phyloP scores from a whole-genome alignment of 2,329 filamentous ascomycete genomes.

The Paraphaeosphaeria minitans region DNA sequence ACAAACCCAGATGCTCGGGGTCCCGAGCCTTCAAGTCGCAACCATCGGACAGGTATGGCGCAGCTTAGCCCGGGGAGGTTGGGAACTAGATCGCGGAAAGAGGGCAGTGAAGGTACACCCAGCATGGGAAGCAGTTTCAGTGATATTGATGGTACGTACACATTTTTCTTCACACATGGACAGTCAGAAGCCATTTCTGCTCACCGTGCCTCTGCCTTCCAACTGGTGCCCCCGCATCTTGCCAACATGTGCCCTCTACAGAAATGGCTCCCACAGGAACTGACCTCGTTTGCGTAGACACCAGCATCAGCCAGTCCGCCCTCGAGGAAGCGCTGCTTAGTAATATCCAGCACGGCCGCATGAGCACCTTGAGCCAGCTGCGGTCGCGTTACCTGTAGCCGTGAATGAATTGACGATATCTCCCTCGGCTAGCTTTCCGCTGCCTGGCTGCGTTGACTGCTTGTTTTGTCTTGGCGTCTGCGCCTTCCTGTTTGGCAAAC shows the following conservation, averaged over 20 bases:
- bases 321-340: slow-evolving; percentile 78
- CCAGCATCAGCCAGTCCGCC: slow-evolving; percentile 79
- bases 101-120: slow-evolving; percentile 43
- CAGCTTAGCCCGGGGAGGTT: slow-evolving; percentile 58
- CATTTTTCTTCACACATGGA: neutral
- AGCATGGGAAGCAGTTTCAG: slow-evolving; percentile 76
- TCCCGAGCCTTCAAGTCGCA: slow-evolving; percentile 52
- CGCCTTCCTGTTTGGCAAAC: neutral
- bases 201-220: neutral
- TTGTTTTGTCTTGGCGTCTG: neutral
- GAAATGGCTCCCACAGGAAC: neutral
- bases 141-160: slow-evolving; percentile 71
- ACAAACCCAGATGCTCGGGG: slow-evolving; percentile 25
- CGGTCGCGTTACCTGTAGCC: slow-evolving; percentile 62
- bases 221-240: neutral
- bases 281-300: slow-evolving; percentile 58
- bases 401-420: neutral
- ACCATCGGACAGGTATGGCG: slow-evolving; percentile 63
- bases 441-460: neutral
- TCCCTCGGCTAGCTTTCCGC: neutral
- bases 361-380: slow-evolving; percentile 72
- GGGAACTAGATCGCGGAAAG: slow-evolving; percentile 26
- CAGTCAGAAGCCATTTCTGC: neutral
- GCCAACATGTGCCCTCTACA: no score
- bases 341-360: slow-evolving; percentile 69